Percentiles rank a stretch among this genome's conserved stretches.
These are phyloP conservation scores for Peziza echinospora DNA, from an alignment of 495 filamentous ascomycete species.

Conservation along the genomic window DNA sequence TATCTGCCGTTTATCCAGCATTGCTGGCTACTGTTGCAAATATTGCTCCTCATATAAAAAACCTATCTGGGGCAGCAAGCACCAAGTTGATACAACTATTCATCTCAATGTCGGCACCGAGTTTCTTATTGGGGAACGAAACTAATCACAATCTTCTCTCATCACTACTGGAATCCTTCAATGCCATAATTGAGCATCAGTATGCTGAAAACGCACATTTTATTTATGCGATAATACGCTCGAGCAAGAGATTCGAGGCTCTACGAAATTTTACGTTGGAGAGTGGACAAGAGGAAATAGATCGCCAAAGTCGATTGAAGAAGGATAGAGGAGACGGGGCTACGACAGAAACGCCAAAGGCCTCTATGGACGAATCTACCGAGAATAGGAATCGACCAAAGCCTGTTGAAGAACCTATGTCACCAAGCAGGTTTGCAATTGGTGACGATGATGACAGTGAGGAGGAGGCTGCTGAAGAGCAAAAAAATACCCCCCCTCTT, in stretches of 20 bases:
- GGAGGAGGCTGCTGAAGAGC: slow-evolving; percentile 30
- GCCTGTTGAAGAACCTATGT: slow-evolving; percentile 12
- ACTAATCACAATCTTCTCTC: slow-evolving; percentile 65
- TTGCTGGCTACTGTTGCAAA: slow-evolving; percentile 87
- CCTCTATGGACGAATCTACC: slow-evolving; percentile 7
- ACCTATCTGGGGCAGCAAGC: slow-evolving; percentile 49
- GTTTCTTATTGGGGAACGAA: slow-evolving; percentile 88
- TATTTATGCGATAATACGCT: slow-evolving; percentile 57
- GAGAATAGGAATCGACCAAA: neutral
- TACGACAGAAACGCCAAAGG: slow-evolving; percentile 14
- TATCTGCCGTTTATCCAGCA: slow-evolving; percentile 83
- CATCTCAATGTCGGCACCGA: slow-evolving; percentile 82
- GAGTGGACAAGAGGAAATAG: slow-evolving; percentile 79
- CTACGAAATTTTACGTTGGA: slow-evolving; percentile 86
- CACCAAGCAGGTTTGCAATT: slow-evolving; percentile 53
- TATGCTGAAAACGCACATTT: slow-evolving; percentile 74
- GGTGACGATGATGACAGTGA: slow-evolving; percentile 78
- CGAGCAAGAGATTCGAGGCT: slow-evolving; percentile 67
- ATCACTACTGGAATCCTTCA: slow-evolving; percentile 75
- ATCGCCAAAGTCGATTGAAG: slow-evolving; percentile 47
- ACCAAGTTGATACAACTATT: slow-evolving; percentile 76
- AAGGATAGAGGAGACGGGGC: slow-evolving; percentile 45
- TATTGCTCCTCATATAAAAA: slow-evolving; percentile 60
- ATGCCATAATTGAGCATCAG: slow-evolving; percentile 80
- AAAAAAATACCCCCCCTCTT: slow-evolving; percentile 3